phyloP scores from a whole-genome alignment of 371 early-diverging fungal species.

The Mortierella sp. region DNA sequence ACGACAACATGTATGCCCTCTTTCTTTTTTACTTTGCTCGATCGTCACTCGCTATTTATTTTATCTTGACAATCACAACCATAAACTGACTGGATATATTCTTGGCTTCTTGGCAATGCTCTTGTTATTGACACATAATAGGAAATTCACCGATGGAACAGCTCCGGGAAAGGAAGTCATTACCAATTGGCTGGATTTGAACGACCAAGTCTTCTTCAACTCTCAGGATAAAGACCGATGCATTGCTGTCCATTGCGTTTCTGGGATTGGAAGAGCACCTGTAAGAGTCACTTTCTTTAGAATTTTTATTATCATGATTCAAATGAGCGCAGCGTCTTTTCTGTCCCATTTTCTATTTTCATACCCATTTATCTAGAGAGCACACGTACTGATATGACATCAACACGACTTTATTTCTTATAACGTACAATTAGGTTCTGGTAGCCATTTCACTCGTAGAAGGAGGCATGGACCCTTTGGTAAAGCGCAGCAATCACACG shows the following conservation, averaged over 20 bases:
- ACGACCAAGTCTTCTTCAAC: conserved; percentile 53
- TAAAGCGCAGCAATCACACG: conserved; percentile 19
- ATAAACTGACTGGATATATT: no score
- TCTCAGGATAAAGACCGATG: conserved; percentile 31
- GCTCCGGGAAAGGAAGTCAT: conserved; percentile 60
- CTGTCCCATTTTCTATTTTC: not conserved
- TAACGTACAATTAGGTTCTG: conserved; percentile 57
- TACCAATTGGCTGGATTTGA: conserved; percentile 58
- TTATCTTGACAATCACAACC: not conserved
- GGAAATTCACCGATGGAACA: conserved; percentile 72
- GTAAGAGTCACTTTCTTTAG: conserved; percentile 47
- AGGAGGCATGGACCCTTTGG: conserved; percentile 76
- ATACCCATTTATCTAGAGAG: not conserved
- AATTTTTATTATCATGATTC: not conserved
- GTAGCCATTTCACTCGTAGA: conserved; percentile 75
- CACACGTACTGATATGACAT: conserved; percentile 17
- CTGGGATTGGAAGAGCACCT: conserved; percentile 82
- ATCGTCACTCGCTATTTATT: not conserved
- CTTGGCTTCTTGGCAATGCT: not conserved
- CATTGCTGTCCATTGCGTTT: conserved; percentile 79
- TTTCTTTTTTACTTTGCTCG: not conserved
- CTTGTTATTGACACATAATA: not conserved
- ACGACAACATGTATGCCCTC: conserved; percentile 59
- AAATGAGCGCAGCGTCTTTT: no score
- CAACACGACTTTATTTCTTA: conserved; percentile 1